These are phyloP conservation scores for Tetracladium setigerum DNA, from an alignment of 495 filamentous ascomycete genomes.

Conservation along the genomic window DNA sequence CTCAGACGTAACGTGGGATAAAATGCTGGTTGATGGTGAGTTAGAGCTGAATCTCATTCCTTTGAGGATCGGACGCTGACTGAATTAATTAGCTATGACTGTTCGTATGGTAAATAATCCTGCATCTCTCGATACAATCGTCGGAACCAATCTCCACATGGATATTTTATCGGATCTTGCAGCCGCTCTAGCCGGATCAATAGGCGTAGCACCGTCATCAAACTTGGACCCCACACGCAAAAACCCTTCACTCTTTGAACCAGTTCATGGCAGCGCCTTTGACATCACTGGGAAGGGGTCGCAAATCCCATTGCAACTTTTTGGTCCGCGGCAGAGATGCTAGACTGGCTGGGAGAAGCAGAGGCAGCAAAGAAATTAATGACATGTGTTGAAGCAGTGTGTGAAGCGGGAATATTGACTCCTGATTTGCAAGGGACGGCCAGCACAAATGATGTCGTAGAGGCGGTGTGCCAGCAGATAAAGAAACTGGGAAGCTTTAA, in stretches of 20 bases:
- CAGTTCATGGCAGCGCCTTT: conserved; percentile 64
- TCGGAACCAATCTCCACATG: conserved; percentile 45
- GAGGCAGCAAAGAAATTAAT: conserved; percentile 46
- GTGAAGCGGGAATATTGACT: conserved; percentile 45
- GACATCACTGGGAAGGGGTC: conserved; percentile 64
- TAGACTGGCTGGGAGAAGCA: conserved; percentile 52
- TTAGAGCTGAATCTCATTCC: no score
- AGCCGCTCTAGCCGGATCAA: conserved; percentile 71
- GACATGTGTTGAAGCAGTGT: conserved; percentile 50
- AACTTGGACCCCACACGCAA: conserved; percentile 55
- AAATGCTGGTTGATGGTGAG: conserved; percentile 52
- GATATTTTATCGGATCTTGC: conserved; percentile 55
- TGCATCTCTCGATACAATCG: conserved; percentile 41
- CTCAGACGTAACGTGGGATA: conserved; percentile 42
- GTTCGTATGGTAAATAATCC: conserved; percentile 44
- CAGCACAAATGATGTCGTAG: conserved; percentile 48
- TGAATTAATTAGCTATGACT: no score
- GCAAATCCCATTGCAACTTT: conserved; percentile 64
- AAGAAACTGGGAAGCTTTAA: conserved; percentile 30
- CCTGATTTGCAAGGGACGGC: conserved; percentile 47
- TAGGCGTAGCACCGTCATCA: conserved; percentile 70
- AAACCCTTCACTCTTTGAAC: conserved; percentile 73
- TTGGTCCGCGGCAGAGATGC: conserved; percentile 61
- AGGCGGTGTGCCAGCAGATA: conserved; percentile 51
- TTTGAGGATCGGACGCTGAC: no score